Evolutionary conservation across 345 rosid species (phyloP), one percentile per base, ranked within the genome.

Genomic region (Erodium maritimum): DNA sequence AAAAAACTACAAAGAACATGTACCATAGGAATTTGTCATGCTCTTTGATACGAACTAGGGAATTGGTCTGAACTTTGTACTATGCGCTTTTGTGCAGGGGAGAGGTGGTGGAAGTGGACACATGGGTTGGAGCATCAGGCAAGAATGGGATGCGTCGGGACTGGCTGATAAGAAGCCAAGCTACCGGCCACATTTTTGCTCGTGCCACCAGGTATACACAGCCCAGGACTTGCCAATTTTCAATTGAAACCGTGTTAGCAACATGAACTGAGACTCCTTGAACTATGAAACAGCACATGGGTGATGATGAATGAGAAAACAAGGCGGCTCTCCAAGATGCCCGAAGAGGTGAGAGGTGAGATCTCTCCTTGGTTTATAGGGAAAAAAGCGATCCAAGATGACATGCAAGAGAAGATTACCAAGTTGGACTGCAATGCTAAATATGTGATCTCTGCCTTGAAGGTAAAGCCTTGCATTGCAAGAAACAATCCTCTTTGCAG

Each of bases 41-140:
- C 14, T 42, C 16, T 42, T 42, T 42, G 48, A 7, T 10, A 42
- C 56, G 17, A 51, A 51, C n/a, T n/a, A n/a, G n/a, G n/a, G n/a
- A n/a, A n/a, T n/a, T n/a, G n/a, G n/a, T 51, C 20, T 17, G 7
- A 51, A 19, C 19, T 52, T 19, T 53, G 2, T 23, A 10, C 21
- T n/a, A 60, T 16, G 23, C 22, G 0, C 20, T 1, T 16, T 54
- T 19, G 22, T 73, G 56, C 73, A 82, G 84, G 91, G 84, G 88
- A 60, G 91, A 85, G 75, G 54, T 80, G 1, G 55, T 82, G 54
- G 91, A 85, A 58, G 70, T 85, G 5, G 86, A 80, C 57, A 85
- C 91, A 4, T 85, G 91, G 91, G 86, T 85, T 23, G 88, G 79
- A 65, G 79, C 86, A 54, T 78, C 86, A 10, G 88, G 91, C 21